These are phyloP conservation scores for Selenicereus undatus DNA, from an alignment of 148 eudicot species.

Conservation along the genomic window DNA sequence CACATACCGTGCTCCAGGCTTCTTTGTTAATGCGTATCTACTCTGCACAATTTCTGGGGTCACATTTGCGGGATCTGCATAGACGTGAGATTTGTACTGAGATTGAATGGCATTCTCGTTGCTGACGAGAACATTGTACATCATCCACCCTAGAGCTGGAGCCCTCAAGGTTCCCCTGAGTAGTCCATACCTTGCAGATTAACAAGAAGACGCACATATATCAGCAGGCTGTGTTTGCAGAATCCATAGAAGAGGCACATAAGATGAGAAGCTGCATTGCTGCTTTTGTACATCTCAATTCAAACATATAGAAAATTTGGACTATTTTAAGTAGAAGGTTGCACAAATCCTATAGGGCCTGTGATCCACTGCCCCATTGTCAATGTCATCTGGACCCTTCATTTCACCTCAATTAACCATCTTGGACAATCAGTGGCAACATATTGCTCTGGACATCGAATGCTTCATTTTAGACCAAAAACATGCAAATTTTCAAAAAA, in stretches of 20 bases:
- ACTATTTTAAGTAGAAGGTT: too few relatives aligned
- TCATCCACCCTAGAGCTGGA: slow-evolving; percentile 99
- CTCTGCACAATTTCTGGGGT: slow-evolving; percentile 64
- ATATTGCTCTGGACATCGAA: too few relatives aligned
- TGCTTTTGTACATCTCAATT: background rate
- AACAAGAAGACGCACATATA: background rate
- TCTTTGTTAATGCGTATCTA: slow-evolving; percentile 73
- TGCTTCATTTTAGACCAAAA: too few relatives aligned
- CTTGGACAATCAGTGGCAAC: too few relatives aligned
- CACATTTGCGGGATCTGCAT: slow-evolving; percentile 77
- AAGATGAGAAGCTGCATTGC: background rate
- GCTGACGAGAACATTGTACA: slow-evolving; percentile 96
- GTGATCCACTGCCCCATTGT: too few relatives aligned
- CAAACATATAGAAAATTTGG: background rate
- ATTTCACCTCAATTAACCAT: too few relatives aligned
- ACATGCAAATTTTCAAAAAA: too few relatives aligned
- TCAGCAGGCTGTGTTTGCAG: background rate
- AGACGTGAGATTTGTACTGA: slow-evolving; percentile 92
- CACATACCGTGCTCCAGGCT: slow-evolving; percentile 86
- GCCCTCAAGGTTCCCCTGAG: slow-evolving; percentile 88
- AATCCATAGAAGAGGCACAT: background rate
- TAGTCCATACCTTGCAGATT: slow-evolving; percentile 61
- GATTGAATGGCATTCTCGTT: slow-evolving; percentile 80
- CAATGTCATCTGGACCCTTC: too few relatives aligned
- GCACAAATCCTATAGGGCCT: too few relatives aligned